Evolutionary conservation across 208 protist genomes (phyloP), one percentile per base, ranked within the genome.

Genomic region (Plasmodiophora brassicae): DNA sequence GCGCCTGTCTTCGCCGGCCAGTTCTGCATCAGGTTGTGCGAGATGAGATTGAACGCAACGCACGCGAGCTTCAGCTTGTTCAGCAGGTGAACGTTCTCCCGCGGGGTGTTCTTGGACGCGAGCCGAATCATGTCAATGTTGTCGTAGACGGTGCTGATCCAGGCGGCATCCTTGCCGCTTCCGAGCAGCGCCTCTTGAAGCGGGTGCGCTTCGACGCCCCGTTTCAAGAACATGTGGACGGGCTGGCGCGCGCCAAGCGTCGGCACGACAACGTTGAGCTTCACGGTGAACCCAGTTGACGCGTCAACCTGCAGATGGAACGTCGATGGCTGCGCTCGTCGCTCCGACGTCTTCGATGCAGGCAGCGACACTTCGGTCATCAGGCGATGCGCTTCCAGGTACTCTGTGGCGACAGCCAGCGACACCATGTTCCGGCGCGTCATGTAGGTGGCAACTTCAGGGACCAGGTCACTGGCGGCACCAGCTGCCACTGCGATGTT

Each of bases 401-500:
- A 57, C 25, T 57, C 50, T 28, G 20, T 28, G 14, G 50, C 50
- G 20, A 25, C 25, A 25, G 50, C 50, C 20, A 57, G 20, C 20
- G 14, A 28, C 14, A 57, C 50, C 20, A 25, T 28, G 50, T 25
- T 25, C 25, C 50, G 50, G 50, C 14, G 20, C 14, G 25, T 25
- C 50, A 57, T 57, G 50, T 57, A 57, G 20, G 25, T 57, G 50
- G 50, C 50, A 14, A 57, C 50, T 25, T 57, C 50, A 28, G 50
- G 50, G 14, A 57, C 50, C 14, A 57, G 50, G 25, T 57, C 50
- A 57, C 50, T 57, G 20, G 50, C 14, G 50, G n/a, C 86, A 41
- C 57, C 57, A 28, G 86, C 86, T n/a, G 50, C 86, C 36, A 32
- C 43, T 14, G 86, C 91, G 50, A 93, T 89, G 28, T 90, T 92